phyloP scores from a whole-genome alignment of 441 rosid species.

The Populus tomentosa region DNA sequence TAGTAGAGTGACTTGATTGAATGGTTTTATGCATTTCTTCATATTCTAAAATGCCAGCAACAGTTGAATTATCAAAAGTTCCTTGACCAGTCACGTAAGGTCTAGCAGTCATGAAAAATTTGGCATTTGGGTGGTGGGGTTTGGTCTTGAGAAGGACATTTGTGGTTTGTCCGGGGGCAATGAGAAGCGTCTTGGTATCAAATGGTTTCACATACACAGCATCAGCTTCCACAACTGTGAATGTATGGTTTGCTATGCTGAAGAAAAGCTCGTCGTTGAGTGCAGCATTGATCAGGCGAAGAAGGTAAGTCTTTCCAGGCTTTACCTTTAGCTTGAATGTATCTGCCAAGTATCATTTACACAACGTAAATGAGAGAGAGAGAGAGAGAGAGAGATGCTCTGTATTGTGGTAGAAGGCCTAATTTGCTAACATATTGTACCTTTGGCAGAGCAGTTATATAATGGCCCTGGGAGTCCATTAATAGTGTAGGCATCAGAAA shows the following conservation, averaged over 20 bases:
- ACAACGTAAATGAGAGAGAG: neutral
- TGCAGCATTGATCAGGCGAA: neutral
- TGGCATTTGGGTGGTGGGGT: neutral
- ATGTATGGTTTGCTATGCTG: neutral
- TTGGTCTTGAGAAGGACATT: neutral
- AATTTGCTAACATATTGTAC: neutral
- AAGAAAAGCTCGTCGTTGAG: neutral
- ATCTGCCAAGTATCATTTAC: neutral
- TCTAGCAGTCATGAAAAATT: neutral
- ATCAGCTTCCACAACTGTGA: neutral
- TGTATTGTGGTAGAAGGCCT: neutral
- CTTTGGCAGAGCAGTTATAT: neutral
- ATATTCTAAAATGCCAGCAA: neutral
- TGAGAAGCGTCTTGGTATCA: neutral
- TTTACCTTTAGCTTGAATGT: neutral
- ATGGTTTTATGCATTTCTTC: neutral
- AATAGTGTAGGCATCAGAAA: neutral
- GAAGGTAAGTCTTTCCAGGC: neutral
- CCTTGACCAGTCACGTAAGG: neutral
- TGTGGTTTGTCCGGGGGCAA: neutral
- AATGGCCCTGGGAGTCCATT: neutral
- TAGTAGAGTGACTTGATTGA: neutral
- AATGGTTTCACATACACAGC: neutral
- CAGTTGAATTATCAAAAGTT: neutral
- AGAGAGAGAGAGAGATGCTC: too few species aligned